Evolutionary conservation across 2,329 filamentous ascomycete species (phyloP), one percentile per base, ranked within the genome.

Genomic region (Beauveria rudraprayagi): DNA sequence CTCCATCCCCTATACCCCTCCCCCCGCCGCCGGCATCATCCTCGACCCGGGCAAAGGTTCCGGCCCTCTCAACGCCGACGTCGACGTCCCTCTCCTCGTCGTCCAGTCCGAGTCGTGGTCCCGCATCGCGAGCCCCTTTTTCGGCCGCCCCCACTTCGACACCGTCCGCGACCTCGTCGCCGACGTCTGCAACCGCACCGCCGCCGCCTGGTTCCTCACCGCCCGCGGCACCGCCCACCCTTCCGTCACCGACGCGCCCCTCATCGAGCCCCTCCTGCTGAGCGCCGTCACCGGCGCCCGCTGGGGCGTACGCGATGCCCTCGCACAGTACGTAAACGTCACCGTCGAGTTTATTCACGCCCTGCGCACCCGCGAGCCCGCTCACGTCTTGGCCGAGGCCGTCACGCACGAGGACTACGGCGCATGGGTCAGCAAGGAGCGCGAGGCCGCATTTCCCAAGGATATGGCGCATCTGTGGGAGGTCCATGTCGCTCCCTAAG

Each of bases 41-140:
- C 77, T 89, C 34, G 86, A 89, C 69, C 86, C 86, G 0, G 86
- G 86, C 57, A 89, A 89, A 70, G 73, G 75, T 2, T 85, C 81
- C 63, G 86, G 86, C 0, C 82, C 77, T 0, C 75, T 89, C 11
- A 88, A 88, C 71, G 69, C 76, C 62, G 77, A 86, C 46, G 77
- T 88, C 63, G 67, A 76, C 34, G 81, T 86, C 1, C 85, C 86
- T 1, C 69, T 85, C 2, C 71, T 88, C 52, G 75, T 89, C 30
- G 75, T 88, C 44, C 83, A 89, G 72, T 87, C 84, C 53, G 79
- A 84, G 63, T 82, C 84, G 8, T 89, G 86, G 86, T 87, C 83
- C 40, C 76, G 76, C 40, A 74, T 75, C n/a, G 71, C 75, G 62
- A 80, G 77, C 40, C 67, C 84, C 52, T 88, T 88, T 72, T 85